Conservation (phyloP, 2,329 filamentous ascomycete species). For the Ceratocystis huliohia region DNA sequence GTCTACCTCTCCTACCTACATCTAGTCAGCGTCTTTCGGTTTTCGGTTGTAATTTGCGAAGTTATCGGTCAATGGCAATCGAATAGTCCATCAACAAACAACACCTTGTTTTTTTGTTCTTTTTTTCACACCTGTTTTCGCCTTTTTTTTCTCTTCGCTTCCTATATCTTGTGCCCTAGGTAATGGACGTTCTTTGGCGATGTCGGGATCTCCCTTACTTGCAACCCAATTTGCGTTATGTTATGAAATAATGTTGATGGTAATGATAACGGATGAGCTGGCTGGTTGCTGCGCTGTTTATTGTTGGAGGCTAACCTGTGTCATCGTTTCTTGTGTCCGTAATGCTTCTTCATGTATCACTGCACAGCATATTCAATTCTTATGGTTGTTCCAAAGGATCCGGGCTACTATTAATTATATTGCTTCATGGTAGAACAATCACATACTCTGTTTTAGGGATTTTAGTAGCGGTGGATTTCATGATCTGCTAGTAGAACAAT, state of each 20-base stretch:
- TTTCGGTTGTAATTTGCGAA: constrained; percentile 48
- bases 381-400: no score
- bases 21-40: constrained; percentile 28
- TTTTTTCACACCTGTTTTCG: constrained; percentile 21
- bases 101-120: constrained; percentile 22
- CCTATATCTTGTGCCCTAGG: constrained; percentile 15
- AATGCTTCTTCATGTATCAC: no score
- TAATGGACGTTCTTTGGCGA: constrained; percentile 2
- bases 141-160: constrained; percentile 21
- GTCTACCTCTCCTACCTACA: constrained; percentile 20
- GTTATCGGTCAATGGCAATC: constrained; percentile 42
- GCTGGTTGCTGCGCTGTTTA: background rate
- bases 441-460: no score
- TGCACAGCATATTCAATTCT: no score
- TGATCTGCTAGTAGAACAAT: no score
- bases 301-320: background rate
- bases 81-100: constrained; percentile 40
- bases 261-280: constrained; percentile 6
- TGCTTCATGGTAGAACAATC: no score
- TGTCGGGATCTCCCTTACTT: background rate
- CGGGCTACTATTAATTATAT: no score
- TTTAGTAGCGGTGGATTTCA: background rate
- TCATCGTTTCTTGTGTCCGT: background rate
- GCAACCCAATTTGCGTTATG: background rate
- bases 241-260: constrained; percentile 4